These are phyloP conservation scores for Populus pruinosa DNA, from an alignment of 345 rosid genomes.

Conservation along the genomic window DNA sequence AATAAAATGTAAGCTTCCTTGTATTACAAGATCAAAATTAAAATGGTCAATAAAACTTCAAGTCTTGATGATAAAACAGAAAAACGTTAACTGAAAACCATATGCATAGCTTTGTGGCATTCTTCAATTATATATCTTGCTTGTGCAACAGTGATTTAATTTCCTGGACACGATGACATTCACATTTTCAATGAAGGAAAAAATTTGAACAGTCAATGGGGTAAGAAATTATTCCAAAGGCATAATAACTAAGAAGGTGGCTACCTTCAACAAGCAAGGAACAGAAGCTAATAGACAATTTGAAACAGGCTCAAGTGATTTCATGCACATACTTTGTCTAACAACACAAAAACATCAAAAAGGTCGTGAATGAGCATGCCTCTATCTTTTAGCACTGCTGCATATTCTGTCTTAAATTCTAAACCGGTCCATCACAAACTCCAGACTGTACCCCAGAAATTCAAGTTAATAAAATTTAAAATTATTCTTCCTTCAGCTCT, in stretches of 20 bases:
- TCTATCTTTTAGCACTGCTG: background rate
- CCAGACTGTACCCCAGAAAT: background rate
- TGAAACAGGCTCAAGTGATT: background rate
- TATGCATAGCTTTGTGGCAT: background rate
- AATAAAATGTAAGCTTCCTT: background rate
- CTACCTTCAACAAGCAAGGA: background rate
- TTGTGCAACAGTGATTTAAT: background rate
- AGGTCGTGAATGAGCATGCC: background rate
- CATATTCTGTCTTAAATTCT: background rate
- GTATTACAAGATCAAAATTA: background rate
- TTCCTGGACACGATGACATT: background rate
- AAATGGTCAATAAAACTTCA: background rate
- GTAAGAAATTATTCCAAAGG: background rate
- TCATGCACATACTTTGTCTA: background rate
- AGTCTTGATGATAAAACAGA: background rate
- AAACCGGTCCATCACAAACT: background rate
- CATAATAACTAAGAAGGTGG: background rate
- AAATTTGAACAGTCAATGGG: background rate
- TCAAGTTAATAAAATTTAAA: background rate
- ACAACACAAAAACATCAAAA: background rate
- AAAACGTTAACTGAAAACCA: background rate
- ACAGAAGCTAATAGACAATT: background rate
- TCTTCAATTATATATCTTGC: background rate
- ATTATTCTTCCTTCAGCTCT: background rate
- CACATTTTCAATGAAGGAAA: background rate